Conservation (phyloP, 2,329 filamentous ascomycete species). For the Fusarium nelsonii region DNA sequence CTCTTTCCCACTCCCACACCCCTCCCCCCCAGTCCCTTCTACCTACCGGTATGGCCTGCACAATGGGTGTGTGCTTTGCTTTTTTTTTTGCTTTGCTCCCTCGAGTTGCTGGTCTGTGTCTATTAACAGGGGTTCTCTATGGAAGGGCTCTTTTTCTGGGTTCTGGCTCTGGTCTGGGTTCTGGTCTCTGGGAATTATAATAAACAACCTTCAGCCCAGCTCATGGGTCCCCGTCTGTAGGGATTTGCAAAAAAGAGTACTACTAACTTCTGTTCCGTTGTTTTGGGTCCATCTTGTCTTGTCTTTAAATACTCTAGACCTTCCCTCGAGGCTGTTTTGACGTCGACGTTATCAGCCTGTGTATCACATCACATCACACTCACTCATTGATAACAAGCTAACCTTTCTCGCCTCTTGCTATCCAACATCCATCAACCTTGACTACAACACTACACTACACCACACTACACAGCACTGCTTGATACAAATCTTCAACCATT, state of each 20-base stretch:
- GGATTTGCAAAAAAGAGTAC: conserved; percentile 14
- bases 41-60: conserved; percentile 14
- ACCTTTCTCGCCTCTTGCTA: conserved; percentile 25
- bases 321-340: conserved; percentile 29
- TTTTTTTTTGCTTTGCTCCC: conserved; percentile 12
- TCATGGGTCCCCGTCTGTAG: conserved; percentile 37
- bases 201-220: conserved; percentile 46
- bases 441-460: conserved; percentile 3
- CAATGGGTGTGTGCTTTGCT: conserved; percentile 15
- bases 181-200: conserved; percentile 35
- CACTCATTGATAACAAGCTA: conserved; percentile 19
- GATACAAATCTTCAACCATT: conserved; percentile 9
- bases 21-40: neutral
- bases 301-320: conserved; percentile 44
- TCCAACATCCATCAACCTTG: conserved; percentile 12
- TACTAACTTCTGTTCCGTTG: conserved; percentile 33
- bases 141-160: conserved; percentile 5
- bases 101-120: conserved; percentile 27
- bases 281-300: conserved; percentile 44
- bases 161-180: conserved; percentile 22
- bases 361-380: neutral
- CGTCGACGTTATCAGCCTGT: conserved; percentile 26
- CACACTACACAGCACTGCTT: conserved; percentile 12
- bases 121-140: conserved; percentile 42
- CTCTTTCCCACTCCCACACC: neutral